These are phyloP conservation scores for Lactarius hengduanensis DNA, from an alignment of 768 basidiomycete genomes.

Conservation along the genomic window DNA sequence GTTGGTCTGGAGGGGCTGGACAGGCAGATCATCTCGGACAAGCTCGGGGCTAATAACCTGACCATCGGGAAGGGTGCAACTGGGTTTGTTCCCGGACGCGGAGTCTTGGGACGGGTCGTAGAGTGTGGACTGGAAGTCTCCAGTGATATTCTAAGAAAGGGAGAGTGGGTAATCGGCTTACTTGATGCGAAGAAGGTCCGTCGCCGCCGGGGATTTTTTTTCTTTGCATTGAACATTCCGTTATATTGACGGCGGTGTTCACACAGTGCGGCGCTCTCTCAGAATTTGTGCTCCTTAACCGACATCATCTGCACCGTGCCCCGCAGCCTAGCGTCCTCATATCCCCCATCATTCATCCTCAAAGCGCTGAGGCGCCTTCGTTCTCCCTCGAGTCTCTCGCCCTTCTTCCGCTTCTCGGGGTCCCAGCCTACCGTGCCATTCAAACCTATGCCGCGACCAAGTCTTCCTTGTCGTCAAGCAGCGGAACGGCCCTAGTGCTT, in stretches of 20 bases:
- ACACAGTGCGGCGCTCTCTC: conserved; percentile 77
- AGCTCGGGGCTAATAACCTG: conserved; percentile 31
- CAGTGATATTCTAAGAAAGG: conserved; percentile 56
- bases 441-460: conserved; percentile 44
- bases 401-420: conserved; percentile 72
- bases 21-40: conserved; percentile 58
- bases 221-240: conserved; percentile 14
- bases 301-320: conserved; percentile 70
- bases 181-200: conserved; percentile 75
- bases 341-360: conserved; percentile 33
- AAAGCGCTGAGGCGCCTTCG: conserved; percentile 20
- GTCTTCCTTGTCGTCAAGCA: conserved; percentile 16
- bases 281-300: conserved; percentile 85
- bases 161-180: conserved; percentile 87
- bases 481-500: conserved; percentile 55
- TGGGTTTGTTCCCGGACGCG: conserved; percentile 84
- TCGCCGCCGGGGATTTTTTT: conserved; percentile 16
- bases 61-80: conserved; percentile 30
- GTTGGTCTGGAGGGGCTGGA: conserved; percentile 80
- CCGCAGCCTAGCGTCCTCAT: conserved; percentile 48
- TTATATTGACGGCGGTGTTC: conserved; percentile 25
- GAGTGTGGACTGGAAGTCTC: conserved; percentile 81
- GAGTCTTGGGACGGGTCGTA: conserved; percentile 80
- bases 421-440: conserved; percentile 81
- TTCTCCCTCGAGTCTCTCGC: conserved; percentile 47